These are phyloP conservation scores for Acacia concinna DNA, from an alignment of 331 rosid species.

Conservation along the genomic window DNA sequence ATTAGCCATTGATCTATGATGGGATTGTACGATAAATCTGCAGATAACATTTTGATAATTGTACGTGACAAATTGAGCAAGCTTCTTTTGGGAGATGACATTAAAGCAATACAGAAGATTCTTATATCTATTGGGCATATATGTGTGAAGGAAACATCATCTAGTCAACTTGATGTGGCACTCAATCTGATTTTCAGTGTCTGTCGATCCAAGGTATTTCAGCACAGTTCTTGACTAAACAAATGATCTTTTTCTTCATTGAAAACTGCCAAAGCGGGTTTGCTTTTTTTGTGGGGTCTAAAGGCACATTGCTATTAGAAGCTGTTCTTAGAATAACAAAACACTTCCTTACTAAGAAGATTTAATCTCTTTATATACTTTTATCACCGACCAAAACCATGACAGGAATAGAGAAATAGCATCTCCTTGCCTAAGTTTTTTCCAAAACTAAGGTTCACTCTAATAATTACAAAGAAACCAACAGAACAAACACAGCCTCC, in stretches of 20 bases:
- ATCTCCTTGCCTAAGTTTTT: not conserved
- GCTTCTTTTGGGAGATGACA: conserved; percentile 71
- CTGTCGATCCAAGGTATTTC: conserved; percentile 76
- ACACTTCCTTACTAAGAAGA: not conserved
- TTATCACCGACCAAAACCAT: too few species aligned
- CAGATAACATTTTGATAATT: conserved; percentile 72
- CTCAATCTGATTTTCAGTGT: conserved; percentile 72
- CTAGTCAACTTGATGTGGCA: conserved; percentile 68
- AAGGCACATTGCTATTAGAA: not conserved
- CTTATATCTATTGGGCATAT: conserved; percentile 84
- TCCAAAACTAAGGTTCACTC: not conserved
- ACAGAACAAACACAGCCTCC: not conserved
- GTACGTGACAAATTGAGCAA: conserved; percentile 74
- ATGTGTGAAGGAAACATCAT: conserved; percentile 74
- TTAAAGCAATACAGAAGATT: conserved; percentile 78
- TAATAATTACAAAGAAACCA: not conserved
- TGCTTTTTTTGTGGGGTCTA: not conserved
- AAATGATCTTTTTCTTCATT: not conserved
- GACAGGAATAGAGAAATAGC: not conserved
- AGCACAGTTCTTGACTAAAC: not conserved
- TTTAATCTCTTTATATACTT: not conserved
- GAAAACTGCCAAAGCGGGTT: not conserved
- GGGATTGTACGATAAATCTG: conserved; percentile 42
- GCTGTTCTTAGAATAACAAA: not conserved
- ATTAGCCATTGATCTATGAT: conserved; percentile 26